Percentiles rank a stretch among this genome's conserved stretches.
Conservation (phyloP, 2,329 filamentous ascomycete species). For the Venturia asperata region DNA sequence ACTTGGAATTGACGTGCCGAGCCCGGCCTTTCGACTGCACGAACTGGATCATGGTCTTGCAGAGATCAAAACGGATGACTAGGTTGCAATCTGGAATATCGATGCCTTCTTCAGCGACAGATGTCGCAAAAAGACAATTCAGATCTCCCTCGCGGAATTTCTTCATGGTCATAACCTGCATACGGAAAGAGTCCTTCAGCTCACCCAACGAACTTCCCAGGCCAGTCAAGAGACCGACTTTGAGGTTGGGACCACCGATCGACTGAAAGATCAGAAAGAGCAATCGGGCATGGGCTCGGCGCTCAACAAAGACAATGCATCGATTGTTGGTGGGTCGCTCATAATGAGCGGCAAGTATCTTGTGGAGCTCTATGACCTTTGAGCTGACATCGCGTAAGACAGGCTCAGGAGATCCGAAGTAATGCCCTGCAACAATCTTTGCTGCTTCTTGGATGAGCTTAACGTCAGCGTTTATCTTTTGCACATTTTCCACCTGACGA, state of each 20-base stretch:
- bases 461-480: conserved; percentile 48
- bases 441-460: conserved; percentile 53
- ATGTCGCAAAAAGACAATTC: conserved; percentile 58
- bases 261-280: conserved; percentile 60
- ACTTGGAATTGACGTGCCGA: conserved; percentile 67
- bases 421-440: conserved; percentile 47
- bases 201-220: conserved; percentile 40
- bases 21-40: conserved; percentile 88
- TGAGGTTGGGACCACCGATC: conserved; percentile 53
- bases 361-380: conserved; percentile 61
- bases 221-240: conserved; percentile 56
- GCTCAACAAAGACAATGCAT: conserved; percentile 83
- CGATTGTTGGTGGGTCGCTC: conserved; percentile 49
- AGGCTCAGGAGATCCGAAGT: conserved; percentile 37
- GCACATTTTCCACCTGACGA: conserved; percentile 22
- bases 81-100: conserved; percentile 61
- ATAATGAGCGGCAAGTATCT: conserved; percentile 58
- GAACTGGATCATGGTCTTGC: conserved; percentile 85
- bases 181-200: conserved; percentile 58
- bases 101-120: conserved; percentile 59
- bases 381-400: conserved; percentile 52
- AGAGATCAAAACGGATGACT: conserved; percentile 76
- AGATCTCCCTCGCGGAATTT: conserved; percentile 53
- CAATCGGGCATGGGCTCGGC: conserved; percentile 68
- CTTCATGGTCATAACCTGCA: conserved; percentile 67